A percentile compares a stretch with the other conserved stretches of the same genome.
phyloP scores from a whole-genome alignment of 768 basidiomycete genomes.

The Tephrocybe sp. region DNA sequence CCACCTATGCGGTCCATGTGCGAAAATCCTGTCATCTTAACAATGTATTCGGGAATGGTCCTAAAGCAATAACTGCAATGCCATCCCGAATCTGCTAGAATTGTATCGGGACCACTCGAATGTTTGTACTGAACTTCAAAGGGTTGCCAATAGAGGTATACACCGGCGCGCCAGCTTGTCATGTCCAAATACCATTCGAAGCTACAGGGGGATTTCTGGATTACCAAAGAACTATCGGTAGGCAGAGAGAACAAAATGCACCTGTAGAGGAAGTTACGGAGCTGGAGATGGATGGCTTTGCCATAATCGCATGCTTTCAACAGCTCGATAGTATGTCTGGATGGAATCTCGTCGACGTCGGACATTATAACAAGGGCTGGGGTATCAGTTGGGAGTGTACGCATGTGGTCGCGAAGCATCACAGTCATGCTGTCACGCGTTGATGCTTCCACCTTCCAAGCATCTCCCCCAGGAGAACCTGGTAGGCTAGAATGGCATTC shows the following conservation, averaged over 20 bases:
- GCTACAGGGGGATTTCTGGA: constrained; percentile 20
- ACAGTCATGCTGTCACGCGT: constrained; percentile 48
- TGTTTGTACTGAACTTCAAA: constrained; percentile 41
- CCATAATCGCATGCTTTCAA: constrained; percentile 53
- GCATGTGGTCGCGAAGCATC: constrained; percentile 38
- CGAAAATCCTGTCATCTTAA: constrained; percentile 61
- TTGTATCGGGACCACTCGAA: constrained; percentile 42
- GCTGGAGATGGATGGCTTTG: constrained; percentile 52
- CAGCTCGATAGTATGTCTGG: constrained; percentile 46
- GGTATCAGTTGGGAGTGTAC: constrained; percentile 24
- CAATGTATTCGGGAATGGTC: constrained; percentile 51
- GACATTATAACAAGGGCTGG: constrained; percentile 54
- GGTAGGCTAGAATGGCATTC: constrained; percentile 31
- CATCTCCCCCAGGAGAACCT: constrained; percentile 40
- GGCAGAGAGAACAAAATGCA: constrained; percentile 22
- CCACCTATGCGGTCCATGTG: constrained; percentile 61
- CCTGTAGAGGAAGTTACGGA: constrained; percentile 61
- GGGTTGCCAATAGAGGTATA: constrained; percentile 42
- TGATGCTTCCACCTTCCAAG: constrained; percentile 49
- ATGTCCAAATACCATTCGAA: constrained; percentile 58
- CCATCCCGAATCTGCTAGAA: constrained; percentile 63
- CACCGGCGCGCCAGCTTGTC: constrained; percentile 55
- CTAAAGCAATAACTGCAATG: constrained; percentile 70
- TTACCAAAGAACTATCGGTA: neutral
- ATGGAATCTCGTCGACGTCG: constrained; percentile 63